Conservation (phyloP, 2,329 filamentous ascomycete species). For the Fusarium fujikuroi region DNA sequence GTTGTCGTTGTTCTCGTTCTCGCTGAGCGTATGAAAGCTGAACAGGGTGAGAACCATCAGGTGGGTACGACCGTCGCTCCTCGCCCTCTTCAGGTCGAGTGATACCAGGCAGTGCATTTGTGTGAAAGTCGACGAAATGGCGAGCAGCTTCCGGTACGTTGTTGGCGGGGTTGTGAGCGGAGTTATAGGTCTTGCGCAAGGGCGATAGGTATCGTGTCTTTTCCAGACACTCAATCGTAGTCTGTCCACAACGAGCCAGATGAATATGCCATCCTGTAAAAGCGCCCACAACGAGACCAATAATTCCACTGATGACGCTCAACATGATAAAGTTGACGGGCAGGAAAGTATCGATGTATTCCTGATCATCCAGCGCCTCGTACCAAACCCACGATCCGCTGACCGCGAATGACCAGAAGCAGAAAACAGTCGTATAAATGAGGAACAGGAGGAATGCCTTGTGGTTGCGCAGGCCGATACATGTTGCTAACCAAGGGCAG, state of each 20-base stretch:
- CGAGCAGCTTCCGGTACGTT: conserved; percentile 67
- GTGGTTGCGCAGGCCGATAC: conserved; percentile 93
- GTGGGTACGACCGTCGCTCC: conserved; percentile 52
- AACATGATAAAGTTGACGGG: conserved; percentile 93
- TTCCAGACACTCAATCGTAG: conserved; percentile 95
- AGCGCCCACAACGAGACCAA: conserved; percentile 86
- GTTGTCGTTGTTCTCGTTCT: conserved; percentile 64
- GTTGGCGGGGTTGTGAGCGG: conserved; percentile 65
- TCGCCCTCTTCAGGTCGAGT: conserved; percentile 87
- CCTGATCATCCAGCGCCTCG: conserved; percentile 78
- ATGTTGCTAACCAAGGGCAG: conserved; percentile 97
- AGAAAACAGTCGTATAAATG: conserved; percentile 88
- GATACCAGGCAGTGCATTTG: conserved; percentile 82
- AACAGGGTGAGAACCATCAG: conserved; percentile 52
- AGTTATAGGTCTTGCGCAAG: conserved; percentile 74
- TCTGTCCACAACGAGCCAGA: conserved; percentile 81
- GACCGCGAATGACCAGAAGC: conserved; percentile 81
- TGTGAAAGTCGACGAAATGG: conserved; percentile 82
- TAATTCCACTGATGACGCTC: conserved; percentile 87
- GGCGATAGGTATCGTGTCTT: conserved; percentile 94
- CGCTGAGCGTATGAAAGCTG: conserved; percentile 65
- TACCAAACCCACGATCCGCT: conserved; percentile 85
- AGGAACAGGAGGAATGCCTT: conserved; percentile 95
- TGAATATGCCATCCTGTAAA: conserved; percentile 95
- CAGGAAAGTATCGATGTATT: conserved; percentile 79